A percentile compares a stretch with the other conserved stretches of the same genome.
Evolutionary conservation across 306 rosid species (phyloP).

Genomic region (Ormosia emarginata): DNA sequence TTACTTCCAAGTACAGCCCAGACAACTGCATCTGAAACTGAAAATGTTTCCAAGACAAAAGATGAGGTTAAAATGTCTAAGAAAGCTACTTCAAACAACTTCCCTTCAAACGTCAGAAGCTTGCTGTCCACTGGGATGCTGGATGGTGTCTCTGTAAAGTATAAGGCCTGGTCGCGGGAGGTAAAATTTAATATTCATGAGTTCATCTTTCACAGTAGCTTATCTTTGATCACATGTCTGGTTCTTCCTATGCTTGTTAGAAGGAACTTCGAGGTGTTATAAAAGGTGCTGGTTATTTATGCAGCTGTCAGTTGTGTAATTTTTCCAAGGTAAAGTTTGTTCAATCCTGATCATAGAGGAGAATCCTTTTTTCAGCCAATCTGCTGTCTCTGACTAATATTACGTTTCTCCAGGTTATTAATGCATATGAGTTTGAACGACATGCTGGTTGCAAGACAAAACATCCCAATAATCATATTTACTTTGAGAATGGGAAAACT

Average conservation of each 20-base stretch:
- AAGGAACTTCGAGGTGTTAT: constrained; percentile 76
- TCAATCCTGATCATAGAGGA: neutral
- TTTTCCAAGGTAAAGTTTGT: constrained; percentile 59
- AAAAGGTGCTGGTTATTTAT: constrained; percentile 70
- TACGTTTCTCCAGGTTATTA: constrained; percentile 49
- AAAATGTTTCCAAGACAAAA: constrained; percentile 39
- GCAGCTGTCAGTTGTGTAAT: constrained; percentile 62
- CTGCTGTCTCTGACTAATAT: constrained; percentile 3
- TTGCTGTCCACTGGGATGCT: constrained; percentile 84
- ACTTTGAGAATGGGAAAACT: constrained; percentile 84
- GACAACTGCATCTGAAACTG: constrained; percentile 35
- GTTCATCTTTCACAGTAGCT: constrained; percentile 41
- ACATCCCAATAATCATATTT: constrained; percentile 81
- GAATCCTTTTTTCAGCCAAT: constrained; percentile 8
- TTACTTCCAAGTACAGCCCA: constrained; percentile 22
- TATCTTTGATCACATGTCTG: constrained; percentile 46
- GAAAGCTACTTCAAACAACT: constrained; percentile 61
- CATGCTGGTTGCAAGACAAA: constrained; percentile 85
- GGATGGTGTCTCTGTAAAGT: constrained; percentile 84
- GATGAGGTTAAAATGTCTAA: constrained; percentile 51
- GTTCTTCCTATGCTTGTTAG: constrained; percentile 53
- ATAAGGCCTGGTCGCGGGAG: constrained; percentile 80
- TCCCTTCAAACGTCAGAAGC: constrained; percentile 81
- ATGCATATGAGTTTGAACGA: constrained; percentile 81
- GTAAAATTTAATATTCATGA: constrained; percentile 50